Evolutionary conservation across 257 asterid species (phyloP), one percentile per base, ranked within the genome.

Genomic region (Phtheirospermum japonicum): DNA sequence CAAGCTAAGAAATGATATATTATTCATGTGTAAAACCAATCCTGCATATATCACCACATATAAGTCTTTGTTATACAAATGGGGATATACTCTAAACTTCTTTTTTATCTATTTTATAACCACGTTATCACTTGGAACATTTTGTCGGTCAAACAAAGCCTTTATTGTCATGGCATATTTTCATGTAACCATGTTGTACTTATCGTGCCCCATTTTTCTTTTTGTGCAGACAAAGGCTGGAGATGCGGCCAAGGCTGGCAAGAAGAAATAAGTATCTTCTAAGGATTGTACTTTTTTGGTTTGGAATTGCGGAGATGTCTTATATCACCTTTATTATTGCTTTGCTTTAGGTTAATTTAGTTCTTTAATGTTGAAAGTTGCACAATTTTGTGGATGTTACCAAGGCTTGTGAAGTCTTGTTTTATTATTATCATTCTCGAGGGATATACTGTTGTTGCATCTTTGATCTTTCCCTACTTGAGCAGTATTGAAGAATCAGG

Each of bases 201-300:
- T 1, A 23, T 23, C 3, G 1, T 36, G 42, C 42, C 42, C 10
- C 11, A 6, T 2, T 17, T 48, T 6, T 14, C 14, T 14, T 48
- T 48, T 31, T 51, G 65, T 77, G 71, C 93, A 88, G 93, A 83
- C 95, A 0, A 88, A 88, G 76, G 96, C 96, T 4, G 88, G 86
- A 19, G 96, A 88, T 31, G 92, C 95, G 50, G 88, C 87, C 62
- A 87, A 84, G 81, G 85, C 68, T 57, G 94, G 90, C 76, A 86
- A 86, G 87, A 88, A 88, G 90, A 88, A 82, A 45, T 88, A 72
- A 79, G 62, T 61, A 56, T 43, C 58, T 19, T 2, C n/a, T n/a
- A n/a, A n/a, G 32, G 43, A 58, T 66, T 63, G 64, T 40, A 57
- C 71, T 59, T 56, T 36, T 53, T 65, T 50, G 30, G 62, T 57